Percentiles rank a stretch among this genome's conserved stretches.
These are phyloP conservation scores for Aspergillus ellipticus DNA, from an alignment of 495 filamentous ascomycete genomes.

Conservation along the genomic window DNA sequence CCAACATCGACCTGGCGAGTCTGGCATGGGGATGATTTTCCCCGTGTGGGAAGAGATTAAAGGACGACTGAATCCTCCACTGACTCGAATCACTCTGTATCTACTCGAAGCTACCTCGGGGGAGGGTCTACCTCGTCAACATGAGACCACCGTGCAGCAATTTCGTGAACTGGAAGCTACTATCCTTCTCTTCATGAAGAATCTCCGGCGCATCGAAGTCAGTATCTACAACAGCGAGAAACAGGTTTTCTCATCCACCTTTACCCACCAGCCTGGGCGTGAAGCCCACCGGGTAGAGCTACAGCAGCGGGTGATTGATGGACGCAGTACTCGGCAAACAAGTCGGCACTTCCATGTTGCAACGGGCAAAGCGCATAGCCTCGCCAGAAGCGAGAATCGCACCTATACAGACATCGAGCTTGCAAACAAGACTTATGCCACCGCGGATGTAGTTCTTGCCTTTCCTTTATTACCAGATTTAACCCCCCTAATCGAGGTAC, in stretches of 20 bases:
- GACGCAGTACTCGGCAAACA: neutral
- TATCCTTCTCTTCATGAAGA: constrained; percentile 37
- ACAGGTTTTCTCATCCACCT: constrained; percentile 3
- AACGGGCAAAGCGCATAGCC: constrained; percentile 9
- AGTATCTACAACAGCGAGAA: constrained; percentile 19
- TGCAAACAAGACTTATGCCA: constrained; percentile 13
- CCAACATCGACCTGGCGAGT: constrained; percentile 26
- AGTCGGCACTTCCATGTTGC: constrained; percentile 23
- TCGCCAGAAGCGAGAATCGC: constrained; percentile 30
- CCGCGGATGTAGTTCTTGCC: constrained; percentile 32
- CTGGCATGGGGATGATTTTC: constrained; percentile 42
- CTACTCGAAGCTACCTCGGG: constrained; percentile 22
- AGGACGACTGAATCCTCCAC: constrained; percentile 1
- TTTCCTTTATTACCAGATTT: constrained; percentile 31
- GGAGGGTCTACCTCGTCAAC: constrained; percentile 7
- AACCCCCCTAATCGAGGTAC: constrained; percentile 20
- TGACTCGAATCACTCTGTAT: constrained; percentile 33
- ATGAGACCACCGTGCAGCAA: constrained; percentile 23
- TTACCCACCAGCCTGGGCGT: constrained; percentile 2
- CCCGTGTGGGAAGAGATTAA: constrained; percentile 32
- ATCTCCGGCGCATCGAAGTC: constrained; percentile 28
- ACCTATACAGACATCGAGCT: constrained; percentile 19
- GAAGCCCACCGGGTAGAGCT: constrained; percentile 5
- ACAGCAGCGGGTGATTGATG: neutral
- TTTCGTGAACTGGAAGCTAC: constrained; percentile 29